Evolutionary conservation across 2,329 filamentous ascomycete genomes (phyloP).

Genomic region (Leptographium wingfieldii): DNA sequence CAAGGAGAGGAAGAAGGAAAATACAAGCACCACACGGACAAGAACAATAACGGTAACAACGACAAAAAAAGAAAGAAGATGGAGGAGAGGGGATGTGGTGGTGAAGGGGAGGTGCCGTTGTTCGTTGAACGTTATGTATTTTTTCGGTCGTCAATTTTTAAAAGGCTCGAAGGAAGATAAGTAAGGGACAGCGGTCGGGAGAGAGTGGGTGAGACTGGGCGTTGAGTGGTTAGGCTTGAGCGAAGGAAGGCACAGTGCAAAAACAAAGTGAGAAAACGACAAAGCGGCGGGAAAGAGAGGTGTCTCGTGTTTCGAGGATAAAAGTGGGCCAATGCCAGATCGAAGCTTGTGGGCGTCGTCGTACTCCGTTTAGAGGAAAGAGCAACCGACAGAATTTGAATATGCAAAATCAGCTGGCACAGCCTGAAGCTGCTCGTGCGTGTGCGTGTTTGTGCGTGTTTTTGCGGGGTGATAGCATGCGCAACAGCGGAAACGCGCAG

Average conservation of each 20-base stretch:
- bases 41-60: neutral
- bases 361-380: neutral
- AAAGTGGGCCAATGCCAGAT: neutral
- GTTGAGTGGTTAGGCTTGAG: neutral
- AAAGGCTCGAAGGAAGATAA: neutral
- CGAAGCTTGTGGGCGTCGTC: neutral
- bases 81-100: neutral
- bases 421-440: neutral
- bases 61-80: neutral
- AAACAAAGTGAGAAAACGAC: neutral
- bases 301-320: neutral
- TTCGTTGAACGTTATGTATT: neutral
- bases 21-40: neutral
- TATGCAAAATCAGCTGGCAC: neutral
- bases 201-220: slow-evolving; percentile 1
- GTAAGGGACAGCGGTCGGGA: neutral
- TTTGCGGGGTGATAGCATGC: neutral
- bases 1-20: neutral
- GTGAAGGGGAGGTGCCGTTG: neutral
- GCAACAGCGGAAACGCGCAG: neutral
- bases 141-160: neutral
- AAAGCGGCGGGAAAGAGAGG: neutral
- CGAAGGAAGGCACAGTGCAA: neutral
- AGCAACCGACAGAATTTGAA: neutral
- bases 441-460: neutral